These are phyloP conservation scores for Botryotinia narcissicola DNA, from an alignment of 2,329 filamentous ascomycete species.

Conservation along the genomic window DNA sequence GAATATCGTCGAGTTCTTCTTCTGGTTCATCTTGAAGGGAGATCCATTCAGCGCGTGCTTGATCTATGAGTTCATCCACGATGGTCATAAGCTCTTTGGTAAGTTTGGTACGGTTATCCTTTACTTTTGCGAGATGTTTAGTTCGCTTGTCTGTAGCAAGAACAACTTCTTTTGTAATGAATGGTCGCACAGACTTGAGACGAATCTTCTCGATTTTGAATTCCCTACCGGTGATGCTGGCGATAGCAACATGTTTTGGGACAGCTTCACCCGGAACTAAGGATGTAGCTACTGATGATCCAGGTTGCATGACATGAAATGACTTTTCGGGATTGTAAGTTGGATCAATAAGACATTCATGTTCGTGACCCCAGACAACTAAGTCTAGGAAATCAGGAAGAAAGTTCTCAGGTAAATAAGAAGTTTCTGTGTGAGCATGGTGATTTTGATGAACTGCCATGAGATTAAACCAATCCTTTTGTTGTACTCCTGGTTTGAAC, in stretches of 20 bases:
- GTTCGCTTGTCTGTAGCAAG: slow-evolving; percentile 74
- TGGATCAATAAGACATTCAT: slow-evolving; percentile 91
- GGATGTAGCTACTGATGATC: slow-evolving; percentile 93
- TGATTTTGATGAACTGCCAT: slow-evolving; percentile 97
- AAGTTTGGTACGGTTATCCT: slow-evolving; percentile 79
- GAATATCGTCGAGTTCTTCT: slow-evolving; percentile 59
- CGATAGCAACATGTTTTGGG: slow-evolving; percentile 82
- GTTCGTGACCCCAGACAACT: slow-evolving; percentile 95
- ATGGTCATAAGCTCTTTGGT: slow-evolving; percentile 73
- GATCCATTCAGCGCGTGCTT: slow-evolving; percentile 79
- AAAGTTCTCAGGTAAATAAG: slow-evolving; percentile 92
- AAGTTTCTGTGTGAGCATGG: slow-evolving; percentile 83
- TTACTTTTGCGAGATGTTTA: slow-evolving; percentile 72
- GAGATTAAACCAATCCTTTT: slow-evolving; percentile 91
- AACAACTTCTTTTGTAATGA: slow-evolving; percentile 80
- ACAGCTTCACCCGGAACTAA: slow-evolving; percentile 86
- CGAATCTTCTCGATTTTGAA: slow-evolving; percentile 79
- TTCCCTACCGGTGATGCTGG: slow-evolving; percentile 78
- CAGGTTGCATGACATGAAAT: slow-evolving; percentile 96
- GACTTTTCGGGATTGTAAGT: slow-evolving; percentile 78
- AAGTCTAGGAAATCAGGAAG: slow-evolving; percentile 88
- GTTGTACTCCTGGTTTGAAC: slow-evolving; percentile 77
- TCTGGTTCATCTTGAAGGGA: slow-evolving; percentile 65
- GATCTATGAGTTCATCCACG: slow-evolving; percentile 81
- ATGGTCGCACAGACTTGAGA: slow-evolving; percentile 85